Base-by-base conservation (phyloP, 768 basidiomycete genomes). In the Tricholoma flavovirens region DNA sequence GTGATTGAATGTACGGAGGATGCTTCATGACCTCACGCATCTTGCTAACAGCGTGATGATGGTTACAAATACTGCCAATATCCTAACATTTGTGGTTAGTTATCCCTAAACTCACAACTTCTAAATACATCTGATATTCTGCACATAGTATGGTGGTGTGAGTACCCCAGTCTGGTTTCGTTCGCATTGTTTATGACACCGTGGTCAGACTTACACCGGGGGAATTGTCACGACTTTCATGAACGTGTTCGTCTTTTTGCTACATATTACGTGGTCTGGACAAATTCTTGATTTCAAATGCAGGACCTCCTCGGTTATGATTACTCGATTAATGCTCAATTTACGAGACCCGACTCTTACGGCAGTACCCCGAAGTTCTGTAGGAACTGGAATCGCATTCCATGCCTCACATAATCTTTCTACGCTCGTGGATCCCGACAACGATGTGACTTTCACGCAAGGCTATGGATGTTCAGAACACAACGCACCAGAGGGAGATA, bases 251-350 rank as follows among this genome's bases (percentile, higher is more conserved):
- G 52, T 53, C 8, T 8, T 4, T 19, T 21, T 30, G 17, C 22
- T 12, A 11, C 7, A 7, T 9, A 17, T 42, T 21, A 8, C 17
- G 9, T 21, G 5, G 29, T 17, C 2, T 52, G 22, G 24, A 14
- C 24, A 2, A 21, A 11, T 24, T 45, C 11, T 15, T 22, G 19
- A 24, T 24, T 24, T 30, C 5, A 17, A n/a, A 43, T 29, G 30
- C 38, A 53, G 52, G 9, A 53, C 43, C 26, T 53, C 52, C 8
- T 53, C 52, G 5, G 38, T 53, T 19, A 42, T 53, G 40, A 53
- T 53, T 5, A 53, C 52, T 30, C 52, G 52, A 53, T 30, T 53
- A 19, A 53, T 53, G 52, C 52, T 53, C 21, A 53, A 53, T 17
- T 14, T 53, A 53, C 52, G 52, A 30, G 52, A 53, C 40, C 52